phyloP scores from a whole-genome alignment of 2,329 filamentous ascomycete species.

The Sarocladium oryzae region DNA sequence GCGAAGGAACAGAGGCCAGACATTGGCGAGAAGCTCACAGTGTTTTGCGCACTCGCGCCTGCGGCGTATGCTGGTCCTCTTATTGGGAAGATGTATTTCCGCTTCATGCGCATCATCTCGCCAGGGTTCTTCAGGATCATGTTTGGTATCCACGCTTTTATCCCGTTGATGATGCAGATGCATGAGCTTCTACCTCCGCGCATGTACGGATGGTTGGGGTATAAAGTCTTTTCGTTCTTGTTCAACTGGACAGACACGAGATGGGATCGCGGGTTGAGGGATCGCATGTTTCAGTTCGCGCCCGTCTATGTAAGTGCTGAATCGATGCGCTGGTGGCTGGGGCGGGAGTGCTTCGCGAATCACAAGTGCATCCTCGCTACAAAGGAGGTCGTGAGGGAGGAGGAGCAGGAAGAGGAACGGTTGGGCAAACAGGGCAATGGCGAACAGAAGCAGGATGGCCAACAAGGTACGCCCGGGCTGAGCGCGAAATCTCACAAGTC shows the following conservation, averaged over 20 bases:
- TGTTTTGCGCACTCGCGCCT: conserved; percentile 87
- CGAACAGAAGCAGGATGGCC: conserved; percentile 14
- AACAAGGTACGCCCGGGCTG: background rate
- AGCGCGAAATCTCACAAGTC: conserved; percentile 12
- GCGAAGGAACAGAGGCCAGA: conserved; percentile 87
- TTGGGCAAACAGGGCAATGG: conserved; percentile 25
- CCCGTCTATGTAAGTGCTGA: conserved; percentile 87
- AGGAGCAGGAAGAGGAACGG: conserved; percentile 46
- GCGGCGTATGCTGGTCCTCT: conserved; percentile 85
- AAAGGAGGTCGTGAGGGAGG: conserved; percentile 57
- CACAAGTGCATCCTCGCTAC: conserved; percentile 86
- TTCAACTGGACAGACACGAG: conserved; percentile 81
- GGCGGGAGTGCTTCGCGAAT: conserved; percentile 68
- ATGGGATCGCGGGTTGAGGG: conserved; percentile 74
- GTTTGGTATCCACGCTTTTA: conserved; percentile 90
- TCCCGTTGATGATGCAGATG: conserved; percentile 87
- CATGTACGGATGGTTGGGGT: conserved; percentile 76
- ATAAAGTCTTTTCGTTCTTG: conserved; percentile 81
- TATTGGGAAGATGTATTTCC: conserved; percentile 83
- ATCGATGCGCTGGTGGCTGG: conserved; percentile 94
- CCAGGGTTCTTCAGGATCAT: conserved; percentile 70
- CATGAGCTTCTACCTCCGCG: conserved; percentile 58
- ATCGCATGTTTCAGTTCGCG: conserved; percentile 86
- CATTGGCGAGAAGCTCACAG: conserved; percentile 72
- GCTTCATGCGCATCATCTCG: conserved; percentile 78